Conservation (phyloP, 805 yeast genomes). For the Blastobotrys chiropterorum region DNA sequence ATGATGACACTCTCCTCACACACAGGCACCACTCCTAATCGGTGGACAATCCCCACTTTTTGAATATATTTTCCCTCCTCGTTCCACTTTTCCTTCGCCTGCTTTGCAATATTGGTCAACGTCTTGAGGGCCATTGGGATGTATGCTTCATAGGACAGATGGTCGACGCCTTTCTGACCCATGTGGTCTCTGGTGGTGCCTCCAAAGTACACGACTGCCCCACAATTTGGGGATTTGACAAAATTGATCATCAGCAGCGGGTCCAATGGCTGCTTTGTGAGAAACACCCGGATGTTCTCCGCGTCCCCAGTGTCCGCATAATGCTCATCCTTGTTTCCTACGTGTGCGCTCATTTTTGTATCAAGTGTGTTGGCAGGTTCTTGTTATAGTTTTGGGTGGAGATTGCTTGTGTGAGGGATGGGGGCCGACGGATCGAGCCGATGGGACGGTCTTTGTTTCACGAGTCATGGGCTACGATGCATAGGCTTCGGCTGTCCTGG, state of each 20-base stretch:
- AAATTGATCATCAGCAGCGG: constrained; percentile 27
- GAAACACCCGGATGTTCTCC: neutral
- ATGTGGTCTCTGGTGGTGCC: constrained; percentile 46
- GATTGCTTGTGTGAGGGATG: too few species aligned
- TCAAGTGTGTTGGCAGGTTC: constrained; percentile 30
- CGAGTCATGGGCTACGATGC: too few species aligned
- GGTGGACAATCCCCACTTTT: constrained; percentile 38
- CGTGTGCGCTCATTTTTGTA: neutral
- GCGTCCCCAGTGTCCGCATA: neutral
- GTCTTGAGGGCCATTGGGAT: constrained; percentile 37
- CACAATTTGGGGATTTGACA: constrained; percentile 40
- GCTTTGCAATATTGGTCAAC: constrained; percentile 31
- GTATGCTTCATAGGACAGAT: constrained; percentile 44
- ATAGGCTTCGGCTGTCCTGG: too few species aligned
- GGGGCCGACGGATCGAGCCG: too few species aligned
- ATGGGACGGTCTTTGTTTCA: too few species aligned
- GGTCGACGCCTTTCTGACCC: constrained; percentile 36
- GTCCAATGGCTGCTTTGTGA: constrained; percentile 5
- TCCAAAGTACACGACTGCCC: constrained; percentile 45
- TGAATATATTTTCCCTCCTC: constrained; percentile 25
- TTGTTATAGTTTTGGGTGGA: too few species aligned
- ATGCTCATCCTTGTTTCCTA: neutral
- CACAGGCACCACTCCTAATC: constrained; percentile 44
- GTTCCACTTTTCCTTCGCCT: constrained; percentile 28
- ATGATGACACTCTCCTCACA: constrained; percentile 42